Conservation (phyloP, 345 rosid species). For the Gossypium bickii region DNA sequence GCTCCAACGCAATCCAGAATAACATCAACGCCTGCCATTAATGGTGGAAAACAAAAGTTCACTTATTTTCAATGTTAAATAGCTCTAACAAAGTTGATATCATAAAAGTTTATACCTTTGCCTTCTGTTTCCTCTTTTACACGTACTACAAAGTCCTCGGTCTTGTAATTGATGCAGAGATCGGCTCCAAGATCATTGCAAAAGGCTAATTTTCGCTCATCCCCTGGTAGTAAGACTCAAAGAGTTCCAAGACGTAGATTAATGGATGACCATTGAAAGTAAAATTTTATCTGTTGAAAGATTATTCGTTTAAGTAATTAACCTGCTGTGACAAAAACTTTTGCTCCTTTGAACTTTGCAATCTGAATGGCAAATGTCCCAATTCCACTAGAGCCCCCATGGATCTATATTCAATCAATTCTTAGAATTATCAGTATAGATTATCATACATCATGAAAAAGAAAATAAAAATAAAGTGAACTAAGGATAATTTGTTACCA, state of each 20-base stretch:
- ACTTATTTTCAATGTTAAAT: neutral
- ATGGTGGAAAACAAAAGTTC: neutral
- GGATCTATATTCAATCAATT: conserved; percentile 44
- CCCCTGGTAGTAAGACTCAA: conserved; percentile 39
- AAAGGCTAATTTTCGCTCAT: conserved; percentile 62
- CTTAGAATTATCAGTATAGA: neutral
- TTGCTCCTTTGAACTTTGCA: conserved; percentile 59
- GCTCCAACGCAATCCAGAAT: conserved; percentile 86
- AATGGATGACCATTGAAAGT: neutral
- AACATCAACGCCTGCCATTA: conserved; percentile 59
- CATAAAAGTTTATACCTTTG: conserved; percentile 41
- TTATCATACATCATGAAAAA: neutral
- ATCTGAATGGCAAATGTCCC: conserved; percentile 92
- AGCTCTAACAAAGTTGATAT: neutral
- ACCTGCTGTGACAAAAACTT: conserved; percentile 91
- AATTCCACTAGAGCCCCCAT: conserved; percentile 92
- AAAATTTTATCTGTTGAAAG: neutral
- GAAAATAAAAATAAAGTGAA: neutral
- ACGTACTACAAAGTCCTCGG: conserved; percentile 78
- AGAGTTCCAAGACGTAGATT: neutral
- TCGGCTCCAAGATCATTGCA: conserved; percentile 91
- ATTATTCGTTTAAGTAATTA: neutral
- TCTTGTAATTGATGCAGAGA: conserved; percentile 82
- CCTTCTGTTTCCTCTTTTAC: conserved; percentile 79
- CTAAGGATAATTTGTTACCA: conserved; percentile 40